phyloP scores from a whole-genome alignment of 2,329 filamentous ascomycete genomes.

The Gnomoniopsis sp. region DNA sequence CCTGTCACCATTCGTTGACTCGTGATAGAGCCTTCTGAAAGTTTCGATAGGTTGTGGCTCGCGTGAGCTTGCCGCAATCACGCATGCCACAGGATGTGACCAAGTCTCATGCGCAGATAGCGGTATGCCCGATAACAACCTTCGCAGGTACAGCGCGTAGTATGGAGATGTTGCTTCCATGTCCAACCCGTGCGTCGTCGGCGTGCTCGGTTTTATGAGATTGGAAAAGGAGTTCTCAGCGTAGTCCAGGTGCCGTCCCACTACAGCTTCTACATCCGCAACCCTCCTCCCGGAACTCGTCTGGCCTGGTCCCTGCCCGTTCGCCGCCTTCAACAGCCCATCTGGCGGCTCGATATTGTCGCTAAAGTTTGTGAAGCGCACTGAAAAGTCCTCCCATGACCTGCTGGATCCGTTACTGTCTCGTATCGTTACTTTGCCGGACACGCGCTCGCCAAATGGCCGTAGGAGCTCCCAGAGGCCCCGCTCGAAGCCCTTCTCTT shows the following conservation, averaged over 20 bases:
- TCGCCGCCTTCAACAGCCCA: slow-evolving; percentile 23
- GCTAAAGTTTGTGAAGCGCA: slow-evolving; percentile 77
- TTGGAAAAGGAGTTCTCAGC: slow-evolving; percentile 59
- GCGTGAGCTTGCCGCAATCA: slow-evolving; percentile 91
- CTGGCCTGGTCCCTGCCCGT: slow-evolving; percentile 25
- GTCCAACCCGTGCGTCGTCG: slow-evolving; percentile 40
- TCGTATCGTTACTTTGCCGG: slow-evolving; percentile 83
- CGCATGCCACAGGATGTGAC: slow-evolving; percentile 86
- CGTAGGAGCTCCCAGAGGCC: slow-evolving; percentile 83
- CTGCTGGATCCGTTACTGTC: slow-evolving; percentile 85
- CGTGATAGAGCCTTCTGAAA: slow-evolving; percentile 76
- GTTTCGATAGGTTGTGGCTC: slow-evolving; percentile 83
- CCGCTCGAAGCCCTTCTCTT: slow-evolving; percentile 77
- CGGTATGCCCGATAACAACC: slow-evolving; percentile 75
- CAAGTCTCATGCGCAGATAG: slow-evolving; percentile 88
- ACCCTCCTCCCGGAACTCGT: slow-evolving; percentile 45
- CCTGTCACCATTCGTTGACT: slow-evolving; percentile 74
- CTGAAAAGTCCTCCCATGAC: slow-evolving; percentile 83
- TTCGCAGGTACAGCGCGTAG: slow-evolving; percentile 79
- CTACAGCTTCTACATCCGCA: slow-evolving; percentile 72
- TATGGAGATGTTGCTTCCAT: slow-evolving; percentile 66
- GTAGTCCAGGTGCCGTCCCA: slow-evolving; percentile 74
- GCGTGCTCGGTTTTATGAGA: slow-evolving; percentile 32
- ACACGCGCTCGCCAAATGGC: slow-evolving; percentile 84
- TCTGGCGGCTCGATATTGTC: slow-evolving; percentile 52